A percentile compares a stretch with the other conserved stretches of the same genome.
Evolutionary conservation across 768 basidiomycete genomes (phyloP).

Genomic region (Tulasnella sp.): DNA sequence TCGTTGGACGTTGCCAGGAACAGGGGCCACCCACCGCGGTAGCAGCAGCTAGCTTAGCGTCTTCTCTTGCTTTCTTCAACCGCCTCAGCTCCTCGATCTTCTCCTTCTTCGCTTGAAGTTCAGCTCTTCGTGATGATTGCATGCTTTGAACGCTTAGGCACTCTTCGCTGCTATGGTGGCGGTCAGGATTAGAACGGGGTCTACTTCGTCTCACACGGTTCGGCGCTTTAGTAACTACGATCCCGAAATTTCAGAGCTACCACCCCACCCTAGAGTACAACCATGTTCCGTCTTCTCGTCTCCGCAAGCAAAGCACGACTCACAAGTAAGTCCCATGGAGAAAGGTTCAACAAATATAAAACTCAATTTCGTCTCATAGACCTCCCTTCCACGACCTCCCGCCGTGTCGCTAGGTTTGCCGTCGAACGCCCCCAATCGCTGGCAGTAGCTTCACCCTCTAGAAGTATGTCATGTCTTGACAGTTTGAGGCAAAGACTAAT

Average conservation of each 20-base stretch:
- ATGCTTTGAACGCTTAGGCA: constrained; percentile 40
- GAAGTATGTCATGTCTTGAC: neutral
- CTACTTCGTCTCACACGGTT: neutral
- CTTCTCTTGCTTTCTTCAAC: constrained; percentile 74
- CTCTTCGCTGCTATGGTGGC: neutral
- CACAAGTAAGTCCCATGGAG: neutral
- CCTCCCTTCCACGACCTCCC: neutral
- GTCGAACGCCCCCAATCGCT: neutral
- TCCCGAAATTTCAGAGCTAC: constrained; percentile 20
- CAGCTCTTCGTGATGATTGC: constrained; percentile 75
- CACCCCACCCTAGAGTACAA: neutral
- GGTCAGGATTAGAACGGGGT: constrained; percentile 11
- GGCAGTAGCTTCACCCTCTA: neutral
- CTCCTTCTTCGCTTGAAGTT: constrained; percentile 87
- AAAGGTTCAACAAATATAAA: neutral
- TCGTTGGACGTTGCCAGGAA: neutral
- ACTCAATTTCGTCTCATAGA: neutral
- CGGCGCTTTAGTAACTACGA: neutral
- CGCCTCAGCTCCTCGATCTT: constrained; percentile 85
- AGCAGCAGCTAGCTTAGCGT: constrained; percentile 40
- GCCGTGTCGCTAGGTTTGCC: neutral
- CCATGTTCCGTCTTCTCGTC: constrained; percentile 8
- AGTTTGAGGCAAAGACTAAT: neutral
- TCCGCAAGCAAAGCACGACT: neutral
- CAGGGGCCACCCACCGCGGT: neutral